Percentiles rank a stretch among this genome's conserved stretches.
Conservation (phyloP, 257 asterid species). For the Solanum medicagineum region DNA sequence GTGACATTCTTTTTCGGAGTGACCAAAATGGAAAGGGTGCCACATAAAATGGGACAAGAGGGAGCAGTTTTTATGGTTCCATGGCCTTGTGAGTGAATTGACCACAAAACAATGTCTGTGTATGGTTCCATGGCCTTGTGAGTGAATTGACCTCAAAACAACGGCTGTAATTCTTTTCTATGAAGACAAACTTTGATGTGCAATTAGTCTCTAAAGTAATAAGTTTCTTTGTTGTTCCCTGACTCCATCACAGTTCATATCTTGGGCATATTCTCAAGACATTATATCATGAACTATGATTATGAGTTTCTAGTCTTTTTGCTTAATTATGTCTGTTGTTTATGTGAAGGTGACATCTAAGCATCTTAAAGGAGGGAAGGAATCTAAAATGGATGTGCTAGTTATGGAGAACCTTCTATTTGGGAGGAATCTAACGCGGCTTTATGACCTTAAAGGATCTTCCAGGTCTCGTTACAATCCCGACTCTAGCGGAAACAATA, state of each 20-base stretch:
- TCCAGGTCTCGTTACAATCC: conserved; percentile 85
- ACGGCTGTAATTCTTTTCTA: background rate
- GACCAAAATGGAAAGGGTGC: no score
- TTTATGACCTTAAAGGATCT: conserved; percentile 96
- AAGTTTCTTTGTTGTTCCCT: background rate
- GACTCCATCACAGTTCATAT: background rate
- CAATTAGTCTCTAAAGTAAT: background rate
- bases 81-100: background rate
- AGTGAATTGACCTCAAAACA: background rate
- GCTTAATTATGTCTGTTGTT: conserved; percentile 3
- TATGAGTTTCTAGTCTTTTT: background rate
- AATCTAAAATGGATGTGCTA: conserved; percentile 77
- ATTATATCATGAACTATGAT: background rate
- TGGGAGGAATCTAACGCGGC: conserved; percentile 65
- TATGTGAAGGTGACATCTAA: conserved; percentile 56
- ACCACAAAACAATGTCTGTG: background rate
- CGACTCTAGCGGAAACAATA: conserved; percentile 76
- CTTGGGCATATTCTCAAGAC: background rate
- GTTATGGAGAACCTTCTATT: conserved; percentile 96
- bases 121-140: background rate
- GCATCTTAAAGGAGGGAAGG: conserved; percentile 88
- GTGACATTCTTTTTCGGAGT: no score
- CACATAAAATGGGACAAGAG: no score
- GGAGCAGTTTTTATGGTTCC: background rate
- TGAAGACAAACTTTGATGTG: background rate